These are phyloP conservation scores for Nepenthes gracilis DNA, from an alignment of 148 eudicot genomes.

Conservation along the genomic window DNA sequence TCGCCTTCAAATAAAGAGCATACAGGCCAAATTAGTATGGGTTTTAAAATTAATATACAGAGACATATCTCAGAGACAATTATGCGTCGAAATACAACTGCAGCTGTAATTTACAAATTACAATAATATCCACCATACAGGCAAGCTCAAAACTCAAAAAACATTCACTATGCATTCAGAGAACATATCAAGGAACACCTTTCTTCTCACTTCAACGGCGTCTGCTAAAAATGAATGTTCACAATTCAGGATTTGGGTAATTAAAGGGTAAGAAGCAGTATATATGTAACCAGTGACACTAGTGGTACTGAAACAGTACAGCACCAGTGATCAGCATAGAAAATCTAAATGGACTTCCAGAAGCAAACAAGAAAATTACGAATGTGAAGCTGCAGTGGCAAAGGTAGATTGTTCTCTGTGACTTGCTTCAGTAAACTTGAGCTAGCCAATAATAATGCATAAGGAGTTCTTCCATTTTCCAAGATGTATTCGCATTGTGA, in stretches of 20 bases:
- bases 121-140: too few relatives aligned
- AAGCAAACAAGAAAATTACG: slow-evolving; percentile 50
- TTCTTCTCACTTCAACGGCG: too few relatives aligned
- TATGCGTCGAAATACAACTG: neutral
- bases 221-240: too few relatives aligned
- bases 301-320: too few relatives aligned
- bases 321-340: too few relatives aligned
- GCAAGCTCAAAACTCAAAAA: too few relatives aligned
- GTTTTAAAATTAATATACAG: neutral
- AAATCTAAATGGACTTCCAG: neutral
- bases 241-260: too few relatives aligned
- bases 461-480: slow-evolving; percentile 80
- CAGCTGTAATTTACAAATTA: too few relatives aligned
- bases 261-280: too few relatives aligned
- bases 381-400: slow-evolving; percentile 86
- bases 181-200: too few relatives aligned
- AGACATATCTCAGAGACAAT: slow-evolving; percentile 3
- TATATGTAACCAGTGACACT: too few relatives aligned
- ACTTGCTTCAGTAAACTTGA: slow-evolving; percentile 98
- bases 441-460: slow-evolving; percentile 85
- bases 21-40: slow-evolving; percentile 15
- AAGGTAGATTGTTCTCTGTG: slow-evolving; percentile 63
- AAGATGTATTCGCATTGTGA: slow-evolving; percentile 84
- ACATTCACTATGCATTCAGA: too few relatives aligned
- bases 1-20: slow-evolving; percentile 57